Percentiles rank a stretch among this genome's conserved stretches.
phyloP scores from a whole-genome alignment of 2,329 filamentous ascomycete genomes.

The Xylaria sp. region DNA sequence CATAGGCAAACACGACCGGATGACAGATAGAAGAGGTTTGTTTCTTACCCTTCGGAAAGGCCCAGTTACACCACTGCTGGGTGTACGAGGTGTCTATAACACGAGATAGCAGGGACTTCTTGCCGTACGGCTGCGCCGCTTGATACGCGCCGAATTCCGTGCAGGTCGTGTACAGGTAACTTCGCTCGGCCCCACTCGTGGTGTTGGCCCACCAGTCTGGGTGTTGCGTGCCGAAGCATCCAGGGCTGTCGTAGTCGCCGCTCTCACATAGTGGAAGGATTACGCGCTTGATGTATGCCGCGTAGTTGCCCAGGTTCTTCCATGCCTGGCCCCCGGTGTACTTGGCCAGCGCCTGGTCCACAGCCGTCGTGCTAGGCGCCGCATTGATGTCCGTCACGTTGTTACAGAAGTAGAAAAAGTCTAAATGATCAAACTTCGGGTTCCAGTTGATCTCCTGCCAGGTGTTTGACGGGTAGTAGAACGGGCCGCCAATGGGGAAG shows the following conservation, averaged over 20 bases:
- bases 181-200: conserved; percentile 54
- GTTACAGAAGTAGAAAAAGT: conserved; percentile 64
- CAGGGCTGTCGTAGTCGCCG: conserved; percentile 54
- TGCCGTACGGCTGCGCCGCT: conserved; percentile 55
- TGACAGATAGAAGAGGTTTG: neutral
- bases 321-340: conserved; percentile 62
- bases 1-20: neutral
- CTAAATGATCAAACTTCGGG: conserved; percentile 51
- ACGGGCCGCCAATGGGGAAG: conserved; percentile 46
- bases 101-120: conserved; percentile 58
- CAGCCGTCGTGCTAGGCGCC: conserved; percentile 55
- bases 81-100: conserved; percentile 61
- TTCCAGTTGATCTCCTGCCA: conserved; percentile 67
- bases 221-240: conserved; percentile 57
- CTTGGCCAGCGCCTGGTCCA: conserved; percentile 59
- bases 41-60: conserved; percentile 57
- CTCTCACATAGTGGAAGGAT: conserved; percentile 57
- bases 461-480: conserved; percentile 61
- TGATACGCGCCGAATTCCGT: conserved; percentile 61
- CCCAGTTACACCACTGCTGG: conserved; percentile 65
- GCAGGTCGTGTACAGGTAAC: conserved; percentile 63
- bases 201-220: conserved; percentile 57
- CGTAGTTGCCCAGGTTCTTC: conserved; percentile 63
- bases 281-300: conserved; percentile 59
- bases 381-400: conserved; percentile 61